Evolutionary conservation across 305 asterid species (phyloP), one percentile per base, ranked within the genome.

Genomic region (Fraxinus velutina): DNA sequence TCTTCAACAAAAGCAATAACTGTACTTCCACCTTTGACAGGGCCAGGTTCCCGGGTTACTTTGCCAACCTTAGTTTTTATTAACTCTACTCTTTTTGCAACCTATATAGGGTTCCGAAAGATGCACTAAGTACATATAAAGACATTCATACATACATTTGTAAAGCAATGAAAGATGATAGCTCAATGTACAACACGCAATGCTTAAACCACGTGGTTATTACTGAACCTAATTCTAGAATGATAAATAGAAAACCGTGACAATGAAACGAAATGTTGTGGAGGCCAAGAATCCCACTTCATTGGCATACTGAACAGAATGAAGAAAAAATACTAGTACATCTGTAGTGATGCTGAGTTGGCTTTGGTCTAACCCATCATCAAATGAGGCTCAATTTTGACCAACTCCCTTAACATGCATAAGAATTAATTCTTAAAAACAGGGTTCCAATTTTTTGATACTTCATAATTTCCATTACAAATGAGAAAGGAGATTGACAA

Each of bases 41-140:
- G 84, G 37, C 78, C 85, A 72, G 89, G 88, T 75, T 84, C 87
- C 47, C 68, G 83, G 15, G 83, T 15, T 70, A 89, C 88, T 81
- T 76, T 84, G 55, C 87, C 91, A 6, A 89, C 87, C 80, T 90
- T 88, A n/a, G 57, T 75, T 86, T 90, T 90, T 64, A 88, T 82
- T 13, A 86, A 76, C 80, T 83, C 87, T 34, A 87, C 86, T 13
- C 77, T 76, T 83, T 84, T 85, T n/a, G 88, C 83, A 80, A 83
- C 91, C 92, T 90, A 75, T 22, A 71, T 6, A 29, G 83, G 78
- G 50, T 4, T 83, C 32, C 1, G 2, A 17, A 32, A 84, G n/a
- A 74, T 47, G 13, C 12, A 74, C 42, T 33, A 75, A 66, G 12
- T 71, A 76, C 21, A 80, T 17, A 17, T 36, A 50, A 52, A 76